These are phyloP conservation scores for Phanerodontia chrysosporium DNA, from an alignment of 768 basidiomycete species.

Conservation along the genomic window DNA sequence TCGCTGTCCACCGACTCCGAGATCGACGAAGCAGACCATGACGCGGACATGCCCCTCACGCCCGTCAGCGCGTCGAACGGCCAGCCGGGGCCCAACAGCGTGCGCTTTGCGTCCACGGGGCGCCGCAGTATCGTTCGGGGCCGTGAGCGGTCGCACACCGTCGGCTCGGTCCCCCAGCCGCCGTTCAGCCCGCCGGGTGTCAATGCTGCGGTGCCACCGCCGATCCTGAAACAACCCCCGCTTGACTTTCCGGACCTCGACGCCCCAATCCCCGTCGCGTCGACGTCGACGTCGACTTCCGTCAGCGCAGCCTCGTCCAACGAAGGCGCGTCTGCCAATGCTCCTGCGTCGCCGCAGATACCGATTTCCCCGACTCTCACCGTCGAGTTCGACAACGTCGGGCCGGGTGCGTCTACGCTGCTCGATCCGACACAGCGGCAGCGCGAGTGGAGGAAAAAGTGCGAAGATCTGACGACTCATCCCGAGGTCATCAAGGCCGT, in stretches of 20 bases:
- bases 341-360: neutral
- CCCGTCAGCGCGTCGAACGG: conserved; percentile 1
- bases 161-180: conserved; percentile 1
- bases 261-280: neutral
- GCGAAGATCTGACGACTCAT: conserved; percentile 16
- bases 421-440: conserved; percentile 4
- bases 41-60: conserved; percentile 4
- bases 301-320: no score
- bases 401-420: neutral
- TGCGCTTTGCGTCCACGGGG: conserved; percentile 4
- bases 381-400: neutral
- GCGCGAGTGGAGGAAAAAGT: conserved; percentile 11
- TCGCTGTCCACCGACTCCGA: conserved; percentile 6
- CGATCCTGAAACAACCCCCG: conserved; percentile 13
- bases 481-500: conserved; percentile 16
- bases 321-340: neutral
- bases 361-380: neutral
- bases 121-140: neutral
- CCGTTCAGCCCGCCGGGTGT: neutral
- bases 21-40: conserved; percentile 1
- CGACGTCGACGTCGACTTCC: neutral
- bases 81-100: neutral
- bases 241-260: conserved; percentile 11
- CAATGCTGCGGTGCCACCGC: neutral
- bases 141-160: conserved; percentile 8